Percentiles rank a stretch among this genome's conserved stretches.
These are phyloP conservation scores for Capronia coronata DNA, from an alignment of 2,329 filamentous ascomycete species.

Conservation along the genomic window DNA sequence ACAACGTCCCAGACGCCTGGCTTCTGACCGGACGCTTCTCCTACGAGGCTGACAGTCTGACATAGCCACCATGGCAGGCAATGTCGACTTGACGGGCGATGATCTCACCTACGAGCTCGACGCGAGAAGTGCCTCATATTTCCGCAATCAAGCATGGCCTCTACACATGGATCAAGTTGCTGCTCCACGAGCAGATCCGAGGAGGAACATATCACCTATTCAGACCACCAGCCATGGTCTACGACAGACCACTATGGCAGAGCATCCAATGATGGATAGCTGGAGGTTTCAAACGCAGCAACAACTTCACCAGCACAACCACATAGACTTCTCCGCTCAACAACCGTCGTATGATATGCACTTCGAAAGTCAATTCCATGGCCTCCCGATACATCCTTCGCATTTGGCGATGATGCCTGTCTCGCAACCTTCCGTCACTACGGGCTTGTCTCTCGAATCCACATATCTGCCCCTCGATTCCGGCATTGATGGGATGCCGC, in stretches of 20 bases:
- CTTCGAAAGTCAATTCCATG: constrained; percentile 53
- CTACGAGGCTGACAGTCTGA: constrained; percentile 24
- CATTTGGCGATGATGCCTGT: constrained; percentile 53
- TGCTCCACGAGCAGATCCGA: constrained; percentile 32
- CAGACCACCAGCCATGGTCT: constrained; percentile 39
- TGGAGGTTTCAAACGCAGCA: constrained; percentile 38
- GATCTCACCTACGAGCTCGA: constrained; percentile 45
- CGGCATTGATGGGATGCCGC: constrained; percentile 58
- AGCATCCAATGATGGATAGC: constrained; percentile 42
- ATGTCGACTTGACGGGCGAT: constrained; percentile 41
- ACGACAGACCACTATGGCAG: constrained; percentile 38
- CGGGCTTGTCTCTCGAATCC: constrained; percentile 55
- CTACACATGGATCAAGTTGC: constrained; percentile 38
- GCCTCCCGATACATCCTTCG: constrained; percentile 39
- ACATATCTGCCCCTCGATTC: constrained; percentile 51
- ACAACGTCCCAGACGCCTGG: constrained; percentile 14
- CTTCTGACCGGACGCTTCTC: constrained; percentile 16
- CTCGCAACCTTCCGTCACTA: constrained; percentile 56
- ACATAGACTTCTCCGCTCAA: constrained; percentile 18
- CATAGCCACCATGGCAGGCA: constrained; percentile 35
- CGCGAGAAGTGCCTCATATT: constrained; percentile 38
- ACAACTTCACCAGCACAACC: constrained; percentile 23
- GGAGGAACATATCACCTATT: constrained; percentile 39
- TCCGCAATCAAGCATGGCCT: constrained; percentile 40
- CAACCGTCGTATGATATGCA: constrained; percentile 49